Evolutionary conservation across 2,329 filamentous ascomycete genomes (phyloP), one percentile per base, ranked within the genome.

Genomic region (Alternaria rosae): DNA sequence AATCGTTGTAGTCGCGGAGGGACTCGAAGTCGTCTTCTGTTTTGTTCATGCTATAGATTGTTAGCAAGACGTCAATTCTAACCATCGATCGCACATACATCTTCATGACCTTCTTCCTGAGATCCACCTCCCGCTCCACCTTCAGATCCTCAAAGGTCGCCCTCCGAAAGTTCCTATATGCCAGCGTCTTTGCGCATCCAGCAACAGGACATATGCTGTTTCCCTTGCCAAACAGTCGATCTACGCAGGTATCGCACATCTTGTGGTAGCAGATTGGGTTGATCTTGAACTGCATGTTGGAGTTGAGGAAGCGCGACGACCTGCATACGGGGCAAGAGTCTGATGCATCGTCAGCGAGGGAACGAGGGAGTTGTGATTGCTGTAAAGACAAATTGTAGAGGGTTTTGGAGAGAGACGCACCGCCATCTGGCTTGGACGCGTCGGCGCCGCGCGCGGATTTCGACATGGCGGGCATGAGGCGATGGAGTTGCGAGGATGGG

Each of bases 261-360:
- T 93, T 93, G 85, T 99, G 95, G 85, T 99, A 99, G 87, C 95
- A 99, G 85, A 97, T 93, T 9, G 94, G 93, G 79, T 98, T 97
- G 83, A 99, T 94, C 71, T 95, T 91, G 82, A 99, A 98, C 68
- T 91, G 87, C 87, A 99, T 94, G 82, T 93, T 91, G 64, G 89
- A 90, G 84, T 97, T 97, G 74, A 98, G 91, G 84, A 98, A 98
- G 68, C 93, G 92, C 62, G 92, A 92, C 62, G 93, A 96, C 82
- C 97, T 97, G 91, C 95, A 99, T 70, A 98, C 92, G 60, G 94
- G 95, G 82, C 95, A 99, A 76, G 94, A 91, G 81, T 97, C 93
- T 83, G 73, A 65, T 61, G 69, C 64, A 62, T 68, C 64, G 68
- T 77, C 70, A 76, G 74, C 67, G 62, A 65, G 57, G 32, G 58